Evolutionary conservation across 148 eudicot genomes (phyloP).

Genomic region (Salicornia ramosissima): DNA sequence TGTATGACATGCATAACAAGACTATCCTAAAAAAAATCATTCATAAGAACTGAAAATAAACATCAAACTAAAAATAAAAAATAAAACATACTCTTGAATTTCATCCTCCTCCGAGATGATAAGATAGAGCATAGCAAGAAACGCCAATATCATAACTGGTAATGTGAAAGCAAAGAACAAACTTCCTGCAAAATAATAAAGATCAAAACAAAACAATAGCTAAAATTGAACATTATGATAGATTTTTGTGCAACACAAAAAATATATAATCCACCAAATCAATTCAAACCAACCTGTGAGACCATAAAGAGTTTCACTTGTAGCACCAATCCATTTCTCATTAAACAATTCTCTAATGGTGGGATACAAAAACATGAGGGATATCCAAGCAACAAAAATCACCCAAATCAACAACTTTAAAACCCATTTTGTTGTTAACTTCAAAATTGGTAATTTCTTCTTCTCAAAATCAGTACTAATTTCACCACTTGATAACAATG

Average conservation of each 20-base stretch:
- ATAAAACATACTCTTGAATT: conserved; percentile 55
- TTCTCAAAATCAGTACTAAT: conserved; percentile 15
- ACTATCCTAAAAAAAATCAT: not conserved
- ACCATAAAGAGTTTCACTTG: conserved; percentile 38
- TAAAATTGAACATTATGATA: not conserved
- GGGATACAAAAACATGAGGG: conserved; percentile 54
- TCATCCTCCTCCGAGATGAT: conserved; percentile 52
- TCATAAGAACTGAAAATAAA: no score
- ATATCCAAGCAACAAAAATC: conserved; percentile 53
- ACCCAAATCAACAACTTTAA: conserved; percentile 60
- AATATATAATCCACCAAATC: no score
- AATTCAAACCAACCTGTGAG: conserved; percentile 40
- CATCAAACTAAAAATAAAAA: no score
- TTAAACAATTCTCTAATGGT: conserved; percentile 15
- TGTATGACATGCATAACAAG: not conserved
- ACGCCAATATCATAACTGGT: conserved; percentile 56
- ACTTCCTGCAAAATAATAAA: conserved; percentile 50
- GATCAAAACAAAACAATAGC: not conserved
- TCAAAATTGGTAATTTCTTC: conserved; percentile 25
- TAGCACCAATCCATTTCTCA: conserved; percentile 23
- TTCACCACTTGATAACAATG: conserved; percentile 33
- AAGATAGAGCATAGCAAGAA: conserved; percentile 56
- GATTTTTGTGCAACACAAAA: no score
- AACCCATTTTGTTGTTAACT: conserved; percentile 45
- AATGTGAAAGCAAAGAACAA: conserved; percentile 51